Percentiles rank a stretch among this genome's conserved stretches.
Conservation (phyloP, 257 asterid species). For the Solanum rostratum region DNA sequence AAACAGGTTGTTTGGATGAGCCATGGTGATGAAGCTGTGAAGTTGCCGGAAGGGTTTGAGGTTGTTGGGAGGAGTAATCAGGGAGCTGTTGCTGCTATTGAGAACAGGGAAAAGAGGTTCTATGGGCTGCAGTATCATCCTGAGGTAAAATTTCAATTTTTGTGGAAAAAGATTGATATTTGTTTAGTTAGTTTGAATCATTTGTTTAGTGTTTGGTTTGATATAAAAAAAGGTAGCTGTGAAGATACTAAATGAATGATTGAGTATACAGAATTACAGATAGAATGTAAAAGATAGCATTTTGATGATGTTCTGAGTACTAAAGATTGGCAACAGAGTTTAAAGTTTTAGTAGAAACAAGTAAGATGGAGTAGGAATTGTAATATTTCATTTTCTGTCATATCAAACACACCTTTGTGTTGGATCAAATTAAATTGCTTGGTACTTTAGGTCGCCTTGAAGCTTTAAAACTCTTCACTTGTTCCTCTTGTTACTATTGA, state of each 20-base stretch:
- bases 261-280: neutral
- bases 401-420: neutral
- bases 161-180: neutral
- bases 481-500: neutral
- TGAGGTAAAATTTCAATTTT: conserved; percentile 36
- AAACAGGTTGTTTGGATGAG: conserved; percentile 97
- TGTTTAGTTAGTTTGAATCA: neutral
- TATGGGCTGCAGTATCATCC: conserved; percentile 99
- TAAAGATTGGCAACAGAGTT: neutral
- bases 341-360: neutral
- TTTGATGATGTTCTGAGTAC: neutral
- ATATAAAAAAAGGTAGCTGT: neutral
- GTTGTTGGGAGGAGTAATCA: conserved; percentile 81
- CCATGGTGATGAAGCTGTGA: conserved; percentile 93
- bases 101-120: conserved; percentile 43
- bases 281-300: neutral
- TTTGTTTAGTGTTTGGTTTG: neutral
- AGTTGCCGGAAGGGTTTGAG: conserved; percentile 76
- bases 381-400: neutral
- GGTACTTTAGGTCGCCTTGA: neutral
- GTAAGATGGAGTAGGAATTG: neutral
- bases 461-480: neutral
- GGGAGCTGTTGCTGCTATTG: conserved; percentile 77
- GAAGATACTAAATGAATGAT: neutral
- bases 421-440: neutral